Evolutionary conservation across 441 rosid species (phyloP), one percentile per base, ranked within the genome.

Genomic region (Biscutella auriculata): DNA sequence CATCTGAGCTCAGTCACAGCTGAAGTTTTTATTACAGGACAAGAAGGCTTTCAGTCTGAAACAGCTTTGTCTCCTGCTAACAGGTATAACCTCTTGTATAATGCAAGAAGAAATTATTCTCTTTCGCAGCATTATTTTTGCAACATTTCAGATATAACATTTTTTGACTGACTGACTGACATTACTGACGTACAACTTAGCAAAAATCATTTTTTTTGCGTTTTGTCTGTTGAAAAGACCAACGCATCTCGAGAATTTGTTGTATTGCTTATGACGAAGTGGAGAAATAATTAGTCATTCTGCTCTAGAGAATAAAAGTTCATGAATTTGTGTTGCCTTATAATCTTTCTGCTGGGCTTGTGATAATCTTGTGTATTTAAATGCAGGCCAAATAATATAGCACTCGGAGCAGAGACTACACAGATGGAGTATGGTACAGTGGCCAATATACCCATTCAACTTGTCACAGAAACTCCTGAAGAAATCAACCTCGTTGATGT

Each of bases 1-100:
- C 87, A 85, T 58, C 76, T 53, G 49, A 78, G 73, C 57, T 79
- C 87, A 0, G 80, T 88, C 47, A 85, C 93, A 5, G 96, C 91
- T 16, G 93, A 91, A 48, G 73, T 88, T 46, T 85, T 74, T 54
- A 70, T 84, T n/a, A 58, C 59, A 14, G 95, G 91, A 34, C 76
- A 50, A 72, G 74, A 70, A 65, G 93, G 95, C 30, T 85, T 85
- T 70, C 66, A 49, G 57, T 74, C 41, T 60, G 73, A 69, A 64
- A 66, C 66, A 54, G 39, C 49, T 28, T 21, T 37, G 28, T 37
- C 44, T 36, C 65, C 51, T 46, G 58, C 59, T 63, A 60, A 58
- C 72, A 78, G 97, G 95, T 83, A 77, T 60, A 14, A 13, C 33
- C 46, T 71, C 62, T 60, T n/a, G n/a, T n/a, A n/a, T n/a, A n/a